Evolutionary conservation across 306 rosid genomes (phyloP).

Genomic region (Mucuna pruriens): DNA sequence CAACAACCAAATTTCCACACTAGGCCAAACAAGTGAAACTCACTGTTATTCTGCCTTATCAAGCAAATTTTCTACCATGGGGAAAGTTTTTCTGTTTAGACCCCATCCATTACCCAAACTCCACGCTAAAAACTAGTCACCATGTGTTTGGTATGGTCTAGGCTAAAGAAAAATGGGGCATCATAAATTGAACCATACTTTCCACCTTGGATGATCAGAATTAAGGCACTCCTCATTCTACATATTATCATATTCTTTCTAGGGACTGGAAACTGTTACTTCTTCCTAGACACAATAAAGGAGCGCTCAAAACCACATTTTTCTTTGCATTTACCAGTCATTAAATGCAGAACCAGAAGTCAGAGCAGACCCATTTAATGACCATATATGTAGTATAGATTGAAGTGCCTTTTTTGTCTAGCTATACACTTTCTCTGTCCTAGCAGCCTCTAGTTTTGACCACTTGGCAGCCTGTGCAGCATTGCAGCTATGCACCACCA

Average conservation of each 20-base stretch:
- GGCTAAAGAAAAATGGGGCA: constrained; percentile 36
- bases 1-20: constrained; percentile 35
- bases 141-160: constrained; percentile 23
- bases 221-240: constrained; percentile 29
- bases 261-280: constrained; percentile 52
- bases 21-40: constrained; percentile 5
- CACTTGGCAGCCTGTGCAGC: constrained; percentile 54
- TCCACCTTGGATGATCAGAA: constrained; percentile 29
- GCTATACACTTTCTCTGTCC: constrained; percentile 28
- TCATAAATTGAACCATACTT: constrained; percentile 36
- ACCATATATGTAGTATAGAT: neutral
- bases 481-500: constrained; percentile 33
- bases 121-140: neutral
- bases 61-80: neutral
- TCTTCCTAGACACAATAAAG: constrained; percentile 43
- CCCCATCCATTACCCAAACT: neutral
- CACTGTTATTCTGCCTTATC: neutral
- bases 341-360: constrained; percentile 54
- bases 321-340: constrained; percentile 25
- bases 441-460: constrained; percentile 47
- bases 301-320: constrained; percentile 41
- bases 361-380: constrained; percentile 51
- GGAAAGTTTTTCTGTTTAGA: neutral
- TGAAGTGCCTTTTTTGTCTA: constrained; percentile 36
- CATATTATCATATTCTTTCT: constrained; percentile 39